Base-by-base conservation (phyloP, 2,329 filamentous ascomycete species). In the Phaeosphaeriaceae sp. region DNA sequence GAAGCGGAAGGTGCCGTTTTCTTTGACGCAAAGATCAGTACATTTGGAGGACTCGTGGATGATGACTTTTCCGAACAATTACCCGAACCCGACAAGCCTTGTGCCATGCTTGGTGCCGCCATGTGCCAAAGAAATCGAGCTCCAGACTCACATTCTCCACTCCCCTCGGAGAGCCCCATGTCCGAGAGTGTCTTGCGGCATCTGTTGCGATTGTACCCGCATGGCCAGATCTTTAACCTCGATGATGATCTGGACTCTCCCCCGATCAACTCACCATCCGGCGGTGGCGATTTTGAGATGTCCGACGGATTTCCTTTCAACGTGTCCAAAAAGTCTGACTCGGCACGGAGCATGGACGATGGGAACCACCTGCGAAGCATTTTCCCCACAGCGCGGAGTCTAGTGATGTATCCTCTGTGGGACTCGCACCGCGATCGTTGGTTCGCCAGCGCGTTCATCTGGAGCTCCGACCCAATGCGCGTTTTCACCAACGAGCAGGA, bases 391-490 rank as follows among this genome's bases (percentile, higher is more conserved):
- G 78, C 77, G 7, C 71, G 74, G 25, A 78, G 75, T 53, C 56
- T 80, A 2, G 69, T 78, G 0, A 60, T 79, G 11, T 77, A 78
- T 56, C 77, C 78, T 1, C 51, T 80, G 13, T 79, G 76, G 74
- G 77, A 80, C 52, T 68, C 71, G 2, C 75, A 76, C 48, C 71
- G 74, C 17, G 74, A 77, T 20, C 66, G 76, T 25, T 79, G 76
- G 71, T 78, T 72, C 59, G 74, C 76, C 5, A 76, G 73, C 31
- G 69, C 71, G n/a, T 63, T 78, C 25, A 73, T 76, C 9, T 78
- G 76, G 76, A 75, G 70, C 40, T 74, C 71, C 6, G 70, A 76
- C 53, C 72, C 74, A 1, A 76, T 74, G 63, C 72, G 75, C 5
- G 68, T 78, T 10, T 76, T 78, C 42, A 78, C 73, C 6, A 71